Evolutionary conservation across 352 stramenopile genomes (phyloP).

Genomic region (Globisporangium uncinulatum): DNA sequence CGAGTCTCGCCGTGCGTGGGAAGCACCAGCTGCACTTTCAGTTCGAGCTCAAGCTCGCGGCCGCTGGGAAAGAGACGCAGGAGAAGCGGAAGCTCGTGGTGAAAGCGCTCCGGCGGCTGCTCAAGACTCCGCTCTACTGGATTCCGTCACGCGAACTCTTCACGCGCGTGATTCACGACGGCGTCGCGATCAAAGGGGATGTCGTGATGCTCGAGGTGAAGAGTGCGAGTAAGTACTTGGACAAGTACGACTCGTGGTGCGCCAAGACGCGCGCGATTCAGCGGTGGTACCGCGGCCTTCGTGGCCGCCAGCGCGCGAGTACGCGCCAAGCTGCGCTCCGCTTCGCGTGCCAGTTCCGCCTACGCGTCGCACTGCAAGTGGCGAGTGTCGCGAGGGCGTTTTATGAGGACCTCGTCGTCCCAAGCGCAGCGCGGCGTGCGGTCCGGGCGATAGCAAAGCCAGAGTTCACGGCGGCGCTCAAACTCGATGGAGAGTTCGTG

Average conservation of each 20-base stretch:
- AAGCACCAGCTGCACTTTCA: conserved; percentile 59
- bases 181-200: conserved; percentile 50
- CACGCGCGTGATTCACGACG: conserved; percentile 43
- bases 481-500: conserved; percentile 52
- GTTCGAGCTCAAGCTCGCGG: conserved; percentile 54
- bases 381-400: conserved; percentile 20
- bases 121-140: conserved; percentile 54
- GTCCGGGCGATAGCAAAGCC: conserved; percentile 28
- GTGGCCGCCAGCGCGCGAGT: conserved; percentile 24
- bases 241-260: conserved; percentile 70
- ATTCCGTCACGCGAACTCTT: conserved; percentile 43
- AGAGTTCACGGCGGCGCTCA: conserved; percentile 34
- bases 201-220: conserved; percentile 70
- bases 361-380: conserved; percentile 25
- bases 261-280: conserved; percentile 35
- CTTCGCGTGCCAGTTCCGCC: conserved; percentile 22
- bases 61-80: conserved; percentile 48
- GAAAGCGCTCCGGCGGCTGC: conserved; percentile 38
- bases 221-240: conserved; percentile 40
- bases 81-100: conserved; percentile 42
- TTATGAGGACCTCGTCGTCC: conserved; percentile 22
- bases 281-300: conserved; percentile 50
- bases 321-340: conserved; percentile 25
- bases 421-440: conserved; percentile 24
- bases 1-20: conserved; percentile 49